These are phyloP conservation scores for Leptosphaerulina australis DNA, from an alignment of 2,329 filamentous ascomycete genomes.

Conservation along the genomic window DNA sequence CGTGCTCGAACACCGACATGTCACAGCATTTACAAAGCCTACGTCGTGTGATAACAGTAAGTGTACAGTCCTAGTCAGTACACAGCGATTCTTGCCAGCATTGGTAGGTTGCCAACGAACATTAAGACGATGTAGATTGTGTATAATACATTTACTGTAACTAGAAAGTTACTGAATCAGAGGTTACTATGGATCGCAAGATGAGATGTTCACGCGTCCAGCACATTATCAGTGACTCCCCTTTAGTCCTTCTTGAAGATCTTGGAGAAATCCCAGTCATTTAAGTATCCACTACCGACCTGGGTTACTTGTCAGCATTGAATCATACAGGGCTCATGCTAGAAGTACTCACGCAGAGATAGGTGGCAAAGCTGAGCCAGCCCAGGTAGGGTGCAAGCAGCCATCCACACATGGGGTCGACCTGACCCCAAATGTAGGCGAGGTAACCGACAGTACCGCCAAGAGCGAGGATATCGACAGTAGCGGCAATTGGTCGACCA, in stretches of 20 bases:
- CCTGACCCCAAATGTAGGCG: conserved; percentile 74
- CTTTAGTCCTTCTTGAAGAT: conserved; percentile 34
- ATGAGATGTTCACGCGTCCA: background rate
- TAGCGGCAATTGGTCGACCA: conserved; percentile 73
- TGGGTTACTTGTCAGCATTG: conserved; percentile 24
- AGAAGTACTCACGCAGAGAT: conserved; percentile 66
- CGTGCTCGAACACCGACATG: conserved; percentile 6
- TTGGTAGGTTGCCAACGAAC: too few relatives aligned
- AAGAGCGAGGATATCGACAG: conserved; percentile 75
- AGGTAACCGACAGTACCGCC: conserved; percentile 73
- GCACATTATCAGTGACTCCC: background rate
- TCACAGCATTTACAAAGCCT: background rate
- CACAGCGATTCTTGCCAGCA: too few relatives aligned
- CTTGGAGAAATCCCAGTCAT: conserved; percentile 48
- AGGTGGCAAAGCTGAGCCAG: conserved; percentile 88
- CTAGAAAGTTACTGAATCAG: too few relatives aligned
- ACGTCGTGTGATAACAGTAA: too few relatives aligned
- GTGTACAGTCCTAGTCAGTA: too few relatives aligned
- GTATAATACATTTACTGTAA: too few relatives aligned
- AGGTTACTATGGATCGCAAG: too few relatives aligned
- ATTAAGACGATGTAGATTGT: too few relatives aligned
- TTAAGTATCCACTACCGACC: conserved; percentile 48
- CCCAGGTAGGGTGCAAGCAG: conserved; percentile 79
- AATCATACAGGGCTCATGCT: background rate
- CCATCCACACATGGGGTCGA: conserved; percentile 76